Evolutionary conservation across 345 rosid genomes (phyloP), one percentile per base, ranked within the genome.

Genomic region (Lepidium aucheri): DNA sequence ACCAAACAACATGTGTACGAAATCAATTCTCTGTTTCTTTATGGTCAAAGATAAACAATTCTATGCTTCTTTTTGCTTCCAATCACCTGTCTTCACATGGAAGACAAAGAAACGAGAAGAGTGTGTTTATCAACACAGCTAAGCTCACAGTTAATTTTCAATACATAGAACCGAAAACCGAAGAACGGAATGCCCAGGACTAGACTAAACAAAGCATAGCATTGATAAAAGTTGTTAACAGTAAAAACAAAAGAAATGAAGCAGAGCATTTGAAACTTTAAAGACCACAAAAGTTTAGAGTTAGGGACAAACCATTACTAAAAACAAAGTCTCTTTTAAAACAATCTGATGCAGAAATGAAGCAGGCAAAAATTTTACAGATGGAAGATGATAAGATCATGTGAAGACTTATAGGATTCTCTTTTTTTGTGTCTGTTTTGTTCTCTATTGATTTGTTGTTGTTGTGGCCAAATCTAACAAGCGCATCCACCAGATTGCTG

Each of bases 401-500:
- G 20, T 59, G 30, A 64, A 12, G 40, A 38, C 63, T 34, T 18
- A 28, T 28, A 20, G 18, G 36, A 46, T n/a, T 9, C 8, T 47
- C 32, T 53, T 54, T 53, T 54, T 22, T 6, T 9, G 33, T 39
- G 9, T 50, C 12, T 34, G 28, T 46, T 42, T 43, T 6, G 45
- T 35, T 59, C 60, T 43, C 35, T 65, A 59, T 66, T 32, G 35
- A 43, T 43, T 53, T 54, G 47, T 42, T 70, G 67, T 50, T 46
- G 28, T 32, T 43, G 60, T 33, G 45, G 45, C 33, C 70, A 14
- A 13, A 20, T 74, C 75, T 81, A 90, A 72, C 96, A 88, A 24
- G 94, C 72, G 65, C 96, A 91, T 60, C 94, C 93, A 77, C 93
- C 88, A 0, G 96, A 73, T 62, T 90, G 92, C 61, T 76, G 81